Evolutionary conservation across 73 alveolate genomes (phyloP).

Genomic region (Paramecium biaurelia): DNA sequence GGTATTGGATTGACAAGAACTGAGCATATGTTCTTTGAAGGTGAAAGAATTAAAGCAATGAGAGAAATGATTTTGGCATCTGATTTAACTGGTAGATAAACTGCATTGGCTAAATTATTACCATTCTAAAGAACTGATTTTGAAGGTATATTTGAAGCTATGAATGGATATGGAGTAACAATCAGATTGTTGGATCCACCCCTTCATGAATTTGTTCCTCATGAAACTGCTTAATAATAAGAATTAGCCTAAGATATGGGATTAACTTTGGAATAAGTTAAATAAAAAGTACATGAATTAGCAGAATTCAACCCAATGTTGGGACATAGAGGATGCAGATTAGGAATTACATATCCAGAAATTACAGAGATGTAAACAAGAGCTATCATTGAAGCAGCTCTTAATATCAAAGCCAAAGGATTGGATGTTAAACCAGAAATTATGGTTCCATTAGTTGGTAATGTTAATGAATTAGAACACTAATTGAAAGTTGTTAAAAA

Average conservation of each 20-base stretch:
- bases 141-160: constrained; percentile 74
- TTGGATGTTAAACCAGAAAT: constrained; percentile 73
- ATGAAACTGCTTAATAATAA: constrained; percentile 68
- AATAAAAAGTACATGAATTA: constrained; percentile 65
- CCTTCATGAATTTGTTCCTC: constrained; percentile 80
- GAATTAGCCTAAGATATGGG: constrained; percentile 72
- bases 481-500: constrained; percentile 65
- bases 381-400: constrained; percentile 83
- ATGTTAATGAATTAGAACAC: constrained; percentile 67
- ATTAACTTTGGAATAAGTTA: constrained; percentile 63
- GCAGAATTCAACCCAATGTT: constrained; percentile 81
- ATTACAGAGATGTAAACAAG: constrained; percentile 83
- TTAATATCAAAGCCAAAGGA: constrained; percentile 65
- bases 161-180: constrained; percentile 80
- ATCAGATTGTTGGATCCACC: constrained; percentile 79
- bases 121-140: constrained; percentile 74
- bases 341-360: constrained; percentile 81
- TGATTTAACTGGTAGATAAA: constrained; percentile 55
- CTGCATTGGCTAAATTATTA: constrained; percentile 69
- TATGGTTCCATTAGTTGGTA: constrained; percentile 82
- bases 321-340: constrained; percentile 85
- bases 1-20: constrained; percentile 86
- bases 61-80: constrained; percentile 77
- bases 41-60: constrained; percentile 75
- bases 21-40: constrained; percentile 84